phyloP scores from a whole-genome alignment of 352 stramenopile species.

The Globisporangium cystogenes region DNA sequence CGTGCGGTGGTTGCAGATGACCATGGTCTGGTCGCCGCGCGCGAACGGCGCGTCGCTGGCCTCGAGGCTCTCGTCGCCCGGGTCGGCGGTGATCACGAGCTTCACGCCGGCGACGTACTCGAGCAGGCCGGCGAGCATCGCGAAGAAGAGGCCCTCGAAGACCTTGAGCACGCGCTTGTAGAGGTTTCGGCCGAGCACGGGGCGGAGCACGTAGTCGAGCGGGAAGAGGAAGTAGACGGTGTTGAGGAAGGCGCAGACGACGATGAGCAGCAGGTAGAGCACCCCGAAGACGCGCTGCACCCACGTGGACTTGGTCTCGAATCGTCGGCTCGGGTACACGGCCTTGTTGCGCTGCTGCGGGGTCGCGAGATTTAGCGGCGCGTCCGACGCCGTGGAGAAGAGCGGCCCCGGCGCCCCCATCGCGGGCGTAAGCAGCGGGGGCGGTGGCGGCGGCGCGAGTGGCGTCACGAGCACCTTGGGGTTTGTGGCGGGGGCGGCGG shows the following conservation, averaged over 20 bases:
- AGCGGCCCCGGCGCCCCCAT: not conserved
- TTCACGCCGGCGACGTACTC: constrained; percentile 52
- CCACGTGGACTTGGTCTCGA: constrained; percentile 37
- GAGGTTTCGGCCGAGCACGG: constrained; percentile 17
- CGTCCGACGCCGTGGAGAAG: constrained; percentile 9
- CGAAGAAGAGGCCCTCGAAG: constrained; percentile 47
- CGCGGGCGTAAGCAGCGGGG: constrained; percentile 1
- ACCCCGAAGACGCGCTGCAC: constrained; percentile 33
- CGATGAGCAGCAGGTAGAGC: constrained; percentile 40
- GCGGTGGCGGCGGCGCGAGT: constrained; percentile 1
- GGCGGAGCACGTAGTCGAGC: constrained; percentile 36
- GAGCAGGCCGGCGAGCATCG: constrained; percentile 53
- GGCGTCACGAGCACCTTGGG: constrained; percentile 4
- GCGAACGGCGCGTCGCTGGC: constrained; percentile 25
- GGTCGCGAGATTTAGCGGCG: constrained; percentile 14
- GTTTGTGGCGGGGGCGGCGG: not conserved
- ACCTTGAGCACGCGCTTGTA: constrained; percentile 27
- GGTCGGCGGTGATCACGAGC: constrained; percentile 50
- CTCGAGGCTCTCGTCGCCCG: constrained; percentile 20
- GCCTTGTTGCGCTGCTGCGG: constrained; percentile 16
- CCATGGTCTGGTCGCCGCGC: constrained; percentile 36
- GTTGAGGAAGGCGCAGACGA: constrained; percentile 49
- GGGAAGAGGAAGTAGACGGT: constrained; percentile 59
- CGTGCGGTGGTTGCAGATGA: constrained; percentile 75
- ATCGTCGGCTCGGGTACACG: constrained; percentile 37